A percentile compares a stretch with the other conserved stretches of the same genome.
Evolutionary conservation across 371 early-diverging fungal genomes (phyloP).

Genomic region (Chytridium lagenaria): DNA sequence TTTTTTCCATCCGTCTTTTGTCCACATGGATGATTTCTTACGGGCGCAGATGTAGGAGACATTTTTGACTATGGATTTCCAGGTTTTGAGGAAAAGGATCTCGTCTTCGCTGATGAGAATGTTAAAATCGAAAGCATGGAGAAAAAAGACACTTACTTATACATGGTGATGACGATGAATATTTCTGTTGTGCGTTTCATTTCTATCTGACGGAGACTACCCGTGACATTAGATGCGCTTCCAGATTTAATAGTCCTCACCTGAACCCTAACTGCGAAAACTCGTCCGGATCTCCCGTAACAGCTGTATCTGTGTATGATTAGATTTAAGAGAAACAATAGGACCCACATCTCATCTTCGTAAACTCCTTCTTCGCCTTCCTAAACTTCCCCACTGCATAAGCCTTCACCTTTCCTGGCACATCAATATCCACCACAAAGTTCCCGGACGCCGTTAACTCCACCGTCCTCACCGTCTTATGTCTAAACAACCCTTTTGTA

Average conservation of each 20-base stretch:
- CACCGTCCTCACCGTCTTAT: conserved; percentile 51
- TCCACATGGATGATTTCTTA: conserved; percentile 76
- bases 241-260: neutral
- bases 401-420: conserved; percentile 48
- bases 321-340: neutral
- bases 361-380: conserved; percentile 42
- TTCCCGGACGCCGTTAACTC: conserved; percentile 50
- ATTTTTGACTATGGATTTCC: conserved; percentile 82
- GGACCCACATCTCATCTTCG: conserved; percentile 44
- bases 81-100: conserved; percentile 81
- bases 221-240: neutral
- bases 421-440: conserved; percentile 55
- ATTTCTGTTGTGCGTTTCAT: conserved; percentile 42
- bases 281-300: conserved; percentile 53
- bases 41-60: conserved; percentile 83
- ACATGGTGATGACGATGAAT: conserved; percentile 64
- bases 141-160: conserved; percentile 6
- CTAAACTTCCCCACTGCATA: conserved; percentile 10
- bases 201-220: neutral
- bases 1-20: conserved; percentile 87
- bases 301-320: conserved; percentile 45
- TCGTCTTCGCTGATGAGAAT: conserved; percentile 85
- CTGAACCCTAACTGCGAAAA: conserved; percentile 43
- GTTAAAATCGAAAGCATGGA: neutral
- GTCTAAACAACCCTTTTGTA: conserved; percentile 35